These are phyloP conservation scores for Aegilops sharonensis DNA, from an alignment of 176 grass and related monocot species.

Conservation along the genomic window DNA sequence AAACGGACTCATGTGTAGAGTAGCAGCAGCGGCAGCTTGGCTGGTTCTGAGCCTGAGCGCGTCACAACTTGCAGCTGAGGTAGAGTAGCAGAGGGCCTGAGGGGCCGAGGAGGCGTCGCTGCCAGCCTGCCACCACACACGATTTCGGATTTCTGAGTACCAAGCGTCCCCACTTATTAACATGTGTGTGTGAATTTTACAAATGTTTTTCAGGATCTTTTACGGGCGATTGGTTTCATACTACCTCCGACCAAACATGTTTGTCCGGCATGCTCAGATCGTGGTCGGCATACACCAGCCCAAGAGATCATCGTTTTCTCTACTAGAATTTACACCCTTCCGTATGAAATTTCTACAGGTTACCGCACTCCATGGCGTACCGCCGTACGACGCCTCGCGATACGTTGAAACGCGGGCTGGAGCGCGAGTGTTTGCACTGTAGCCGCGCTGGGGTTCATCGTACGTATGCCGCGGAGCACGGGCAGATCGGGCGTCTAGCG, in stretches of 20 bases:
- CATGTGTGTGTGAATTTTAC: not conserved
- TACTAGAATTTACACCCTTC: not conserved
- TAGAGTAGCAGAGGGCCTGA: not conserved
- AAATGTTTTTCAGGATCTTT: not conserved
- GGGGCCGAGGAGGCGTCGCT: too few species aligned
- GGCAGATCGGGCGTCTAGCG: constrained; percentile 20
- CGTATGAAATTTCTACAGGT: not conserved
- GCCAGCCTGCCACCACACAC: too few species aligned
- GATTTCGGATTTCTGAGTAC: too few species aligned
- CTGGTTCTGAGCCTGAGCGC: not conserved
- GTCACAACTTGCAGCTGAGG: constrained; percentile 13
- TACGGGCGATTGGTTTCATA: not conserved
- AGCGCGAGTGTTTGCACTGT: not conserved
- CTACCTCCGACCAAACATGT: not conserved
- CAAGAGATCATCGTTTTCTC: not conserved
- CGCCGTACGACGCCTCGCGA: not conserved
- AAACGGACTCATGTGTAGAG: not conserved
- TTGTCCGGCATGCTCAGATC: too few species aligned
- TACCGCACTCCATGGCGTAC: not conserved
- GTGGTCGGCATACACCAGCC: not conserved
- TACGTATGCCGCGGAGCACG: constrained; percentile 5
- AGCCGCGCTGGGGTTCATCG: not conserved
- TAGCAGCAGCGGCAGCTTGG: not conserved
- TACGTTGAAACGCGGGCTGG: not conserved
- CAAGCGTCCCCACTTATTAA: not conserved